phyloP scores from a whole-genome alignment of 129 eudicot species.

The Centella asiatica region DNA sequence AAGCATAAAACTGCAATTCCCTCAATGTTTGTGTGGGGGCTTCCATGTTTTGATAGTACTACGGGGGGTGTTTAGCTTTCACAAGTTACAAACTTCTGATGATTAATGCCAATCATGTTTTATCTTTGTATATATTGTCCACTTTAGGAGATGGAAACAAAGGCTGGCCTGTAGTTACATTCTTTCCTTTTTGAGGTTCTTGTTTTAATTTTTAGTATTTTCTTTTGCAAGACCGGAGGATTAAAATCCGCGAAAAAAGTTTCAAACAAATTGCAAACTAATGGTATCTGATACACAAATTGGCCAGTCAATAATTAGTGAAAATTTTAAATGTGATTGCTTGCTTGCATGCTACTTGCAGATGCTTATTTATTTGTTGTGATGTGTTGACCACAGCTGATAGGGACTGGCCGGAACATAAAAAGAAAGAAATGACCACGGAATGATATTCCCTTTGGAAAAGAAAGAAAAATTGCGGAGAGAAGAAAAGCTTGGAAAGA shows the following conservation, averaged over 20 bases:
- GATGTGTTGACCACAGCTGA: slow-evolving; percentile 27
- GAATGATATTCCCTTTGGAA: slow-evolving; percentile 47
- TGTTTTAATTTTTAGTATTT: not conserved
- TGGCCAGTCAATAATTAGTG: slow-evolving; percentile 20
- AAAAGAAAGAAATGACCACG: slow-evolving; percentile 52
- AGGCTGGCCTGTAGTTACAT: slow-evolving; percentile 23
- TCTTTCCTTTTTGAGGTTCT: slow-evolving; percentile 19
- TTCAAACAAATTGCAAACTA: not conserved
- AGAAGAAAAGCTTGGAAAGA: slow-evolving; percentile 18
- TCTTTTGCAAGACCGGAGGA: slow-evolving; percentile 4
- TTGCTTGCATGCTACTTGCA: slow-evolving; percentile 8
- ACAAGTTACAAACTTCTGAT: not conserved
- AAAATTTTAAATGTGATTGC: slow-evolving; percentile 5
- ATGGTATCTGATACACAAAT: not conserved
- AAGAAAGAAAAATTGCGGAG: slow-evolving; percentile 6
- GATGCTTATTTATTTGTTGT: slow-evolving; percentile 19
- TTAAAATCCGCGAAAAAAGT: slow-evolving; percentile 12
- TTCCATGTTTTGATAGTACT: not conserved
- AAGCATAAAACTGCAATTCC: slow-evolving; percentile 13
- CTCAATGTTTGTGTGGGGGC: not conserved
- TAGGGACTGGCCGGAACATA: slow-evolving; percentile 21
- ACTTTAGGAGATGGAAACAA: slow-evolving; percentile 21
- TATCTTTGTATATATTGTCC: slow-evolving; percentile 16
- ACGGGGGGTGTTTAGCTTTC: not conserved
- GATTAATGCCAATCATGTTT: not conserved